These are phyloP conservation scores for Myxozyma sirexii DNA, from an alignment of 805 yeast genomes.

Conservation along the genomic window DNA sequence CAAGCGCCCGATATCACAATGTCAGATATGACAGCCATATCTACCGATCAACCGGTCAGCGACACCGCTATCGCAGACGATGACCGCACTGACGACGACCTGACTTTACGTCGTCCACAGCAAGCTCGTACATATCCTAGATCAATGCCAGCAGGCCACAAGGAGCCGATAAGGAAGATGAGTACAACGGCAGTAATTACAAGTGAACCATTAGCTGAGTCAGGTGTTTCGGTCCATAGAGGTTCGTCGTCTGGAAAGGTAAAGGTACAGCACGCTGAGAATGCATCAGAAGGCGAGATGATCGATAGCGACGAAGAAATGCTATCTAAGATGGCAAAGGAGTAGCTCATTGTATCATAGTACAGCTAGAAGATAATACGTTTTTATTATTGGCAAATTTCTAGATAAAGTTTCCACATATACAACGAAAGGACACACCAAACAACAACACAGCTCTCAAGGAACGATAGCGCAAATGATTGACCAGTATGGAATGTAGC, in stretches of 20 bases:
- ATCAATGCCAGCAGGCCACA: conserved; percentile 1
- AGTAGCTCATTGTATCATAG: background rate
- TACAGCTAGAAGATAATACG: too few species aligned
- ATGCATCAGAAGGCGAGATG: conserved; percentile 18
- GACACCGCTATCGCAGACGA: background rate
- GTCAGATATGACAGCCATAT: background rate
- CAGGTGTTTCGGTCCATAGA: background rate
- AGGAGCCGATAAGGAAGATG: conserved; percentile 2
- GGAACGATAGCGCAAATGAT: background rate
- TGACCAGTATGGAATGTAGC: background rate
- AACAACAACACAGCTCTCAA: background rate
- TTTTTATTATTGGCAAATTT: background rate
- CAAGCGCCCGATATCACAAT: background rate
- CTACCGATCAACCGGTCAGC: background rate
- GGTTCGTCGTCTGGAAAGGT: conserved; percentile 16
- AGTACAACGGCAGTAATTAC: conserved; percentile 8
- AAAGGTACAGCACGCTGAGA: conserved; percentile 24
- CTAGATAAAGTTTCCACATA: background rate
- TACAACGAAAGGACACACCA: background rate
- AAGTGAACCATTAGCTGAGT: background rate
- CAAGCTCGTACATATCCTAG: conserved; percentile 1
- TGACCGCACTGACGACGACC: background rate
- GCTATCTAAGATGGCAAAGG: conserved; percentile 1
- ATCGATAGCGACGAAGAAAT: conserved; percentile 25
- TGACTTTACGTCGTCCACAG: background rate